These are phyloP conservation scores for Bertia moriformis DNA, from an alignment of 2,329 filamentous ascomycete species.

Conservation along the genomic window DNA sequence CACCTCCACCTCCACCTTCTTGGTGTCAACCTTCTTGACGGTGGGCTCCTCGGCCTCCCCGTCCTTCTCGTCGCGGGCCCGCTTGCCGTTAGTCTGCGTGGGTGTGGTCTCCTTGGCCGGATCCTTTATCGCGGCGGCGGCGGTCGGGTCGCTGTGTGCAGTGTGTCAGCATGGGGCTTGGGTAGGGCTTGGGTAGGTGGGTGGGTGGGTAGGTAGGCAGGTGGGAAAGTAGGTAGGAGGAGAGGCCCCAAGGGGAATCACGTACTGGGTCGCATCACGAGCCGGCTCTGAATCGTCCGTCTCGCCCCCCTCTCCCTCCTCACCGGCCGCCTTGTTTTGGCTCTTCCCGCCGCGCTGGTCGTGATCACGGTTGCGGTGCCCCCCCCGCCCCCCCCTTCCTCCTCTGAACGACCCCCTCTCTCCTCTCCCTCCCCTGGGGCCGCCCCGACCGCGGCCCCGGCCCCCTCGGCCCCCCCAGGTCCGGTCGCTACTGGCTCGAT, in stretches of 20 bases:
- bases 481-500: too few relatives aligned
- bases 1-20: not conserved
- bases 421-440: not conserved
- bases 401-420: too few relatives aligned
- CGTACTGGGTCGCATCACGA: not conserved
- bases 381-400: too few relatives aligned
- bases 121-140: too few relatives aligned
- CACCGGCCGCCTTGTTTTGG: not conserved
- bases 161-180: too few relatives aligned
- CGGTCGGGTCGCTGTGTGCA: too few relatives aligned
- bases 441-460: too few relatives aligned
- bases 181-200: not conserved
- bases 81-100: not conserved
- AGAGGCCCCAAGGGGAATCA: not conserved
- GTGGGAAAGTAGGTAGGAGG: not conserved
- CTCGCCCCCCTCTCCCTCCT: not conserved
- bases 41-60: not conserved
- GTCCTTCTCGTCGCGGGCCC: not conserved
- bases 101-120: too few relatives aligned
- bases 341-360: not conserved
- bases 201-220: too few relatives aligned
- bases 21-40: not conserved
- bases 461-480: too few relatives aligned
- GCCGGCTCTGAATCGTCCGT: not conserved
- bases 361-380: too few relatives aligned